Evolutionary conservation across 148 eudicot species (phyloP), one percentile per base, ranked within the genome.

Genomic region (Tetragonia tetragonoides): DNA sequence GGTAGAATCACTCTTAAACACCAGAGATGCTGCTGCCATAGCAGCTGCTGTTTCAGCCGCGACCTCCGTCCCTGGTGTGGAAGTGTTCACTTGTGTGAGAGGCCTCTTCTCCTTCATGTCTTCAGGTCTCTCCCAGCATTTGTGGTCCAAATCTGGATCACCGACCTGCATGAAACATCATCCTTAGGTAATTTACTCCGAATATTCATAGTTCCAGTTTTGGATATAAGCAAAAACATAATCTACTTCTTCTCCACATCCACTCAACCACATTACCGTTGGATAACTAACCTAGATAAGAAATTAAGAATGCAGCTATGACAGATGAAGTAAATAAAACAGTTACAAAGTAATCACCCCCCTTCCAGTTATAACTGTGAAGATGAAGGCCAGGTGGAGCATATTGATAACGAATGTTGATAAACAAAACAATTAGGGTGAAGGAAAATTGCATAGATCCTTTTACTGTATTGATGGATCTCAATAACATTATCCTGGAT

Each of bases 11-110:
- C 82, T 80, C 6, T 84, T 92, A 72, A 92, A 95, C 59, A 95
- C 97, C 34, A 95, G 89, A 37, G 99, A 95, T 78, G 97, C 97
- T 21, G 99, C 87, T 24, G 97, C 99, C 88, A 95, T 81, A 42
- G 99, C 97, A 11, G 99, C 99, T 62, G 99, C 96, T 18, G 94
- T 89, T 82, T 95, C 99, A 1, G 97, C 99, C 66, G 96, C 96
- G 75, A 92, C 97, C 8, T 95, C 99, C 20, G 96, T 81, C 47
- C 99, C 99, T 12, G 99, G 99, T 49, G 84, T 70, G 53, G 96
- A 76, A 23, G 88, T 66, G 82, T 92, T 90, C 42, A 95, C 82
- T 77, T 89, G 92, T 2, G 81, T 84, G 20, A 95, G 86, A 71
- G 97, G 97, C 78, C 99, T 84, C 78, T 81, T 68, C 78, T 81